Evolutionary conservation across 352 stramenopile genomes (phyloP), one percentile per base, ranked within the genome.

Genomic region (Phytopythium ostracodes): DNA sequence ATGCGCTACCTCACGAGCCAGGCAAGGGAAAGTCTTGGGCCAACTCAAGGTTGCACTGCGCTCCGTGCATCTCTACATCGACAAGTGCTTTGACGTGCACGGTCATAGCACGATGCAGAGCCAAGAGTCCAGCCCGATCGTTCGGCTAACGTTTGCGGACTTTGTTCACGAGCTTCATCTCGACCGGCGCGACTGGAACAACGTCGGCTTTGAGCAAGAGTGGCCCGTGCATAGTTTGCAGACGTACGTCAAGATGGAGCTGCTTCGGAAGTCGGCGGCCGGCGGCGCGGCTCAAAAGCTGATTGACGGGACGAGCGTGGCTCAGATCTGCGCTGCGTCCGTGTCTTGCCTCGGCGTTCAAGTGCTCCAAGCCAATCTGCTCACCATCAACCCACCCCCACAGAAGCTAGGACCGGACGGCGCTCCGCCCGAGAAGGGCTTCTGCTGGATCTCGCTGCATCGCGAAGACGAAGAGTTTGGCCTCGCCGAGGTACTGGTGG

Each of bases 11-110:
- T 11, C 55, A 57, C 9, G 50, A 62, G n/a, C 51, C 42, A n/a
- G 24, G 49, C 10, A 43, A 60, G 42, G 22, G 40, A 56, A 44
- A 17, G 54, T 56, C 29, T 62, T 56, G 29, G 61, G 52, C 20
- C 52, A 38, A 17, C 56, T 66, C 20, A 42, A 52, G 12, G 44
- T 79, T 22, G 29, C 46, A 22, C 43, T 79, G 4, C 64, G 62
- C 31, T 66, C 68, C 2, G 62, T 79, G 11, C 71, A 79, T 42
- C 38, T 79, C 0, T 79, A 68, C 35, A 66, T 65, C 14, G 24
- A 61, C 20, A 61, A 72, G 20, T 79, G 71, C 56, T 76, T 68
- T 10, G 66, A 59, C 11, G 29, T 74, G 8, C 51, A 66, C 50
- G 71, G 71, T 6, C 71, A 79, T 27, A 65, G 35, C 18, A 49